These are phyloP conservation scores for Cordyceps farinosa DNA, from an alignment of 2,329 filamentous ascomycete genomes.

Conservation along the genomic window DNA sequence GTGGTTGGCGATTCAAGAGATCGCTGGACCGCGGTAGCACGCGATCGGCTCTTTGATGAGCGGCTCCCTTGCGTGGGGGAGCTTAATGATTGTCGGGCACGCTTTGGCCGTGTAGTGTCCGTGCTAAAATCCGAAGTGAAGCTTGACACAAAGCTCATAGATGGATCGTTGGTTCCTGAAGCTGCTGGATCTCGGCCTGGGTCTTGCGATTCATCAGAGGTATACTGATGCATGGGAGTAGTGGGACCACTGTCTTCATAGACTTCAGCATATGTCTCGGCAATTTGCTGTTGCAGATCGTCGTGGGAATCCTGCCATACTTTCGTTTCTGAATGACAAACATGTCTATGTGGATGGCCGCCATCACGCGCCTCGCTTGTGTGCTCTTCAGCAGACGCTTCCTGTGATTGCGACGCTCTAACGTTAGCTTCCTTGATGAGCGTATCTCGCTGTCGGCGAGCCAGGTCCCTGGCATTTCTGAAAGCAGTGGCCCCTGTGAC, in stretches of 20 bases:
- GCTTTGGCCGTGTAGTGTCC: neutral
- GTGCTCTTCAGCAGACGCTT: neutral
- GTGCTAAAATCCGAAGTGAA: neutral
- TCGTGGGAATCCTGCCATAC: slow-evolving; percentile 2
- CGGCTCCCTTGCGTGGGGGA: slow-evolving; percentile 6
- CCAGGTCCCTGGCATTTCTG: slow-evolving; percentile 38
- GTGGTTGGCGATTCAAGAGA: too few species aligned
- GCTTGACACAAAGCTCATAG: neutral
- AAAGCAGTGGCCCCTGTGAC: slow-evolving; percentile 34
- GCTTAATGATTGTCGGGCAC: neutral
- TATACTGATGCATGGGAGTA: neutral
- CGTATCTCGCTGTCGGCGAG: slow-evolving; percentile 33
- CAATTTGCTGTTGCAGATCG: neutral
- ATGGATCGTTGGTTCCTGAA: neutral
- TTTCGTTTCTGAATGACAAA: too few species aligned
- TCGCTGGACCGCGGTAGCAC: too few species aligned
- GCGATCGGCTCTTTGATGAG: neutral
- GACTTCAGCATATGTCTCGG: neutral
- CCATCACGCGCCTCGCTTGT: neutral
- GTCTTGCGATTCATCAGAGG: neutral
- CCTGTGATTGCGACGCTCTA: slow-evolving; percentile 3
- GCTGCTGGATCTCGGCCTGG: neutral
- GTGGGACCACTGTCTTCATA: neutral
- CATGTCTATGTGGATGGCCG: too few species aligned
- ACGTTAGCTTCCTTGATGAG: slow-evolving; percentile 32